phyloP scores from a whole-genome alignment of 345 rosid species.

The Bruguiera parviflora region DNA sequence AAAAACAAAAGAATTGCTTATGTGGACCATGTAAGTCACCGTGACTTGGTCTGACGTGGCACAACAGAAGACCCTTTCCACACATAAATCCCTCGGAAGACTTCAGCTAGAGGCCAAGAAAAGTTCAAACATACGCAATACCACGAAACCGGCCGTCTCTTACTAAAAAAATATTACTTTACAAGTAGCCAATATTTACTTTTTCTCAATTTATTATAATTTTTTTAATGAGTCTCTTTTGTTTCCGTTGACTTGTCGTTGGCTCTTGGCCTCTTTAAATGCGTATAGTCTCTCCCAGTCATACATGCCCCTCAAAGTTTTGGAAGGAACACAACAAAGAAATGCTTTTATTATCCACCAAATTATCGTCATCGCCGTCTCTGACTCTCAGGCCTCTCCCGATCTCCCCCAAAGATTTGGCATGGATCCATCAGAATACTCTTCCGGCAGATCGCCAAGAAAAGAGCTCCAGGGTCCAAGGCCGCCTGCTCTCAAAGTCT shows the following conservation, averaged over 20 bases:
- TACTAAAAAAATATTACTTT: background rate
- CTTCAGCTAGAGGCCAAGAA: slow-evolving; percentile 12
- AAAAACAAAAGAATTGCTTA: background rate
- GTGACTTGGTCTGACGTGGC: slow-evolving; percentile 12
- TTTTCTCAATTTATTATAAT: background rate
- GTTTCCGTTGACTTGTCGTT: slow-evolving; percentile 26
- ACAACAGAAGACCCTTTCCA: slow-evolving; percentile 20
- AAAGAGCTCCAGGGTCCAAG: slow-evolving; percentile 80
- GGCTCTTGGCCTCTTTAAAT: slow-evolving; percentile 13
- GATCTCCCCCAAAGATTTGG: background rate
- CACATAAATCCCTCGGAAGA: background rate
- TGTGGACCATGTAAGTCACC: slow-evolving; percentile 13
- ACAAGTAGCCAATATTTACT: slow-evolving; percentile 24
- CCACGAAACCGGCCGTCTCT: slow-evolving; percentile 32
- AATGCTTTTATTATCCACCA: slow-evolving; percentile 16
- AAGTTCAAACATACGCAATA: slow-evolving; percentile 35
- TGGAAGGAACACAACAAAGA: background rate
- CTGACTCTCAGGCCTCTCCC: background rate
- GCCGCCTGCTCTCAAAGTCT: slow-evolving; percentile 65
- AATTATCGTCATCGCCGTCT: background rate
- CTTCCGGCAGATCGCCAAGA: slow-evolving; percentile 53
- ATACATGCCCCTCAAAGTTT: background rate
- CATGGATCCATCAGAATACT: slow-evolving; percentile 42
- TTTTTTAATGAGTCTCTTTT: background rate
- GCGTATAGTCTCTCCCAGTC: background rate